Evolutionary conservation across 331 rosid genomes (phyloP).

Genomic region (Quercus lobata): DNA sequence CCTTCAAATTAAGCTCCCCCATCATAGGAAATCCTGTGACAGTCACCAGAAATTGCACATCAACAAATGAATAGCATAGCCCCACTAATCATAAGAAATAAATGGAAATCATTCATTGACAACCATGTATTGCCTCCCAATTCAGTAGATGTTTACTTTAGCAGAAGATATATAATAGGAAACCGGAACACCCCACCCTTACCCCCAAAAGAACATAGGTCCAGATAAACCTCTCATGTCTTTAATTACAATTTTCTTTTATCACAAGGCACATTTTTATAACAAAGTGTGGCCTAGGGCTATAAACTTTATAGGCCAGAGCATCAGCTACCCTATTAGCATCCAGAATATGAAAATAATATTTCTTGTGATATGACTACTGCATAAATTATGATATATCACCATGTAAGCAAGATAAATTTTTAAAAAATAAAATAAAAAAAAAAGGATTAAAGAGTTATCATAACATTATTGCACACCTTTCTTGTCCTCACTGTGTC

Average conservation of each 20-base stretch:
- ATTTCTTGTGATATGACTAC: neutral
- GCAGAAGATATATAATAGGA: no score
- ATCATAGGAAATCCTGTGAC: slow-evolving; percentile 58
- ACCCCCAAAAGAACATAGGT: neutral
- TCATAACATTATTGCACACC: slow-evolving; percentile 41
- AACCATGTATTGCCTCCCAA: neutral
- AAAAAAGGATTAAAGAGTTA: neutral
- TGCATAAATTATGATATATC: neutral
- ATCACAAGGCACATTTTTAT: neutral
- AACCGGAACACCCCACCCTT: no score
- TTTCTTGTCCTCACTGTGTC: slow-evolving; percentile 89
- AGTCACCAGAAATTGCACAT: slow-evolving; percentile 19
- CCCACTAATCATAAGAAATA: slow-evolving; percentile 13
- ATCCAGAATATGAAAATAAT: neutral
- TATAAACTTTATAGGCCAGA: slow-evolving; percentile 3
- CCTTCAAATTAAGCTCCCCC: slow-evolving; percentile 73
- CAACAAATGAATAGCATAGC: slow-evolving; percentile 11
- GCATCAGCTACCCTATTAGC: slow-evolving; percentile 3
- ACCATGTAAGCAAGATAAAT: slow-evolving; percentile 13
- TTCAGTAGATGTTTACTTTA: neutral
- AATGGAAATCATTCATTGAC: neutral
- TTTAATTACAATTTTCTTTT: neutral
- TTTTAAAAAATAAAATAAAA: neutral
- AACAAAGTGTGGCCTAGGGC: neutral
- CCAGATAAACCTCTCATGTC: slow-evolving; percentile 2